Evolutionary conservation across 177 flowering plant genomes (phyloP).

Genomic region (Telopea speciosissima): DNA sequence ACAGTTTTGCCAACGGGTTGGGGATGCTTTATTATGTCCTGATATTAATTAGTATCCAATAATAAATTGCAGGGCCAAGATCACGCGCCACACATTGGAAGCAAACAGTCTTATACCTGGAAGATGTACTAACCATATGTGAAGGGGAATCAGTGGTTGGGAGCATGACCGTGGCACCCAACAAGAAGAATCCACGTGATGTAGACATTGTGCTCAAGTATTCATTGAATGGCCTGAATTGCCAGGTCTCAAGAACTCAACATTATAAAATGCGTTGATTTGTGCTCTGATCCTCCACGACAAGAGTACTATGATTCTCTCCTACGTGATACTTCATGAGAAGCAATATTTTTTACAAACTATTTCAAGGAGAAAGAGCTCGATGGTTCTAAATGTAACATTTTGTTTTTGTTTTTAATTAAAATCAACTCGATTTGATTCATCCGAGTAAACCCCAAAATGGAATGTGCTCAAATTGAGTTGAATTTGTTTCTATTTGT

Average conservation of each 20-base stretch:
- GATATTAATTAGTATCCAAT: no score
- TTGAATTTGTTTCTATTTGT: neutral
- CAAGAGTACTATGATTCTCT: neutral
- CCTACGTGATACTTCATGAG: neutral
- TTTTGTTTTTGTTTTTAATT: no score
- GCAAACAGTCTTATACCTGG: slow-evolving; percentile 91
- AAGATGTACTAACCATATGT: slow-evolving; percentile 84
- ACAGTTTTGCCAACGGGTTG: no score
- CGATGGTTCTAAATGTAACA: neutral
- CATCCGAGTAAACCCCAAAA: neutral
- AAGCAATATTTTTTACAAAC: neutral
- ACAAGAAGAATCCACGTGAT: slow-evolving; percentile 92
- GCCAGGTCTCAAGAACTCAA: slow-evolving; percentile 60
- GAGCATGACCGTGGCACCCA: slow-evolving; percentile 77
- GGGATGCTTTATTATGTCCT: no score
- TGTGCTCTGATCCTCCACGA: neutral
- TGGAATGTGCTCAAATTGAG: neutral
- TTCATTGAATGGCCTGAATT: slow-evolving; percentile 59
- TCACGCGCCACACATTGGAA: slow-evolving; percentile 95
- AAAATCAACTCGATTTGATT: neutral
- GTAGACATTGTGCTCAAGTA: slow-evolving; percentile 77
- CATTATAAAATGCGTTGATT: slow-evolving; percentile 70
- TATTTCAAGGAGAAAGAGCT: neutral
- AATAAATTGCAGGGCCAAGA: slow-evolving; percentile 59
- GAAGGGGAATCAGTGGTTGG: slow-evolving; percentile 80